These are phyloP conservation scores for Primulina tabacum DNA, from an alignment of 257 asterid species.

Conservation along the genomic window DNA sequence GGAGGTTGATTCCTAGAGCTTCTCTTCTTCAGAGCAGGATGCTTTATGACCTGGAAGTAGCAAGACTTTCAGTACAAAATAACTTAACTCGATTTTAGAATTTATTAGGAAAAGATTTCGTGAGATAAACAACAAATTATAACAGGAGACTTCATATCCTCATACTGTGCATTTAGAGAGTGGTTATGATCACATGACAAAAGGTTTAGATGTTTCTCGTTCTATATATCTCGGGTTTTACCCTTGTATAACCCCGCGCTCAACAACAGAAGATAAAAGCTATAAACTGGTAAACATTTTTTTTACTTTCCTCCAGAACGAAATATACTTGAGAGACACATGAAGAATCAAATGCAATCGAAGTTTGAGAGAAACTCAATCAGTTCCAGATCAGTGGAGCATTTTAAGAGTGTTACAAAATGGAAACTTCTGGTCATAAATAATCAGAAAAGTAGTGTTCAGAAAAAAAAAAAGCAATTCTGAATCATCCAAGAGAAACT, in stretches of 20 bases:
- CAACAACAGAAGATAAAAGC: neutral
- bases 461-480: neutral
- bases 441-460: neutral
- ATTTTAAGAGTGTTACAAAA: neutral
- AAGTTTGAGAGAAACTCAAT: slow-evolving; percentile 3
- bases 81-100: neutral
- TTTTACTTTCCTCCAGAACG: neutral
- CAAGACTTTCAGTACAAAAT: slow-evolving; percentile 8
- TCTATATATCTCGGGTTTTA: neutral
- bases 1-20: slow-evolving; percentile 74
- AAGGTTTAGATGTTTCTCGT: neutral
- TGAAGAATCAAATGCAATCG: neutral
- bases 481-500: slow-evolving; percentile 9
- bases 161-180: neutral
- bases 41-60: slow-evolving; percentile 67
- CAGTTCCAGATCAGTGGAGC: slow-evolving; percentile 6
- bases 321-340: neutral
- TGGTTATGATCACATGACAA: neutral
- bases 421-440: neutral
- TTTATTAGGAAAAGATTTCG: neutral
- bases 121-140: neutral
- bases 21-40: slow-evolving; percentile 52
- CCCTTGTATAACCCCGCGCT: neutral
- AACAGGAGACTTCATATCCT: neutral
- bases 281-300: no score